Percentiles rank a stretch among this genome's conserved stretches.
These are phyloP conservation scores for Mucor indicus DNA, from an alignment of 371 early-diverging fungal species.

Conservation along the genomic window DNA sequence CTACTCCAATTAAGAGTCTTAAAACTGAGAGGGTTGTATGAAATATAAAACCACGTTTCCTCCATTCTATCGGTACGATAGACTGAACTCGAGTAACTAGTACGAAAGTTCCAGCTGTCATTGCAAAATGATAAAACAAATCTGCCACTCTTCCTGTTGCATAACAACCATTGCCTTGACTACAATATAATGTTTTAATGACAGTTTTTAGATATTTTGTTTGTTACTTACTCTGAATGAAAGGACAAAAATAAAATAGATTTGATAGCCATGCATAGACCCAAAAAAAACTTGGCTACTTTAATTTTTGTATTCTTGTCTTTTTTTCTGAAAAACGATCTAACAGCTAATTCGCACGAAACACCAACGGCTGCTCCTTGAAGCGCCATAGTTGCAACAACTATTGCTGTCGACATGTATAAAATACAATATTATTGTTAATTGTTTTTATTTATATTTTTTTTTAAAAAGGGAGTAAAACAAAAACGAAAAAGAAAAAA, in stretches of 20 bases:
- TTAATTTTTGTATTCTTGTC: conserved; percentile 11
- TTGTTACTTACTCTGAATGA: conserved; percentile 7
- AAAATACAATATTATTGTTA: background rate
- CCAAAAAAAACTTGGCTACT: conserved; percentile 16
- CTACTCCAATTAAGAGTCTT: conserved; percentile 24
- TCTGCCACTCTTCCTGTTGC: conserved; percentile 24
- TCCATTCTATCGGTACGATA: conserved; percentile 23
- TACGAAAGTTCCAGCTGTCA: conserved; percentile 36
- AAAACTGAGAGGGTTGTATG: conserved; percentile 12
- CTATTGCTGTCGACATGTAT: conserved; percentile 15
- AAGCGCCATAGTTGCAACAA: conserved; percentile 20
- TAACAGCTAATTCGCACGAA: conserved; percentile 16
- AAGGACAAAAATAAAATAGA: conserved; percentile 19
- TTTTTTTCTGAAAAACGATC: conserved; percentile 11
- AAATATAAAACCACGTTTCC: conserved; percentile 1
- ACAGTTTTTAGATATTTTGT: background rate
- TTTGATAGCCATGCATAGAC: conserved; percentile 19
- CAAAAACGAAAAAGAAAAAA: background rate
- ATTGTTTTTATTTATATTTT: background rate
- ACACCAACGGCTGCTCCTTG: conserved; percentile 23
- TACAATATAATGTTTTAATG: background rate
- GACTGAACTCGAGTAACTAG: conserved; percentile 29
- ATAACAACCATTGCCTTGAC: conserved; percentile 16
- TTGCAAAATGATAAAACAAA: conserved; percentile 34
- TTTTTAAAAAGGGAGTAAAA: background rate